Base-by-base conservation (phyloP, 768 basidiomycete genomes). In the Boletus tylopilopsis region DNA sequence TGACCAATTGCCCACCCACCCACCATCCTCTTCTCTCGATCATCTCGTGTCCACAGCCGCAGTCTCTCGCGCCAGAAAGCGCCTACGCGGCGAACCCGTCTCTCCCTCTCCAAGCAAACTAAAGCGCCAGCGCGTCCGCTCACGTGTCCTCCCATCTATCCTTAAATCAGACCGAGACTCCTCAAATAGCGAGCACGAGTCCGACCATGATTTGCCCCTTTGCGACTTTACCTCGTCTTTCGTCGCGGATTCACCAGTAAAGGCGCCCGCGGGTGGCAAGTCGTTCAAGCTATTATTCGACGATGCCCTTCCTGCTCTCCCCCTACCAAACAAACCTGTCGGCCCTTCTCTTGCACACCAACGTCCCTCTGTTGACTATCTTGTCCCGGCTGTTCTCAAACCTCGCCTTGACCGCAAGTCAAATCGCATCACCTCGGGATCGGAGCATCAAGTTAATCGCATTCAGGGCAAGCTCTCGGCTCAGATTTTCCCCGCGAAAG, bases 81-180 rank as follows among this genome's bases (percentile, higher is more conserved):
- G 89, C 47, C 74, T 91, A 16, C 80, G 89, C 27, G 89, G 89
- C 23, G 89, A 91, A 60, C 83, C 83, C 1, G 87, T 91, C 2
- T 90, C 89, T 0, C 89, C 89, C 4, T 88, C 89, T 16, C 89
- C 89, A 4, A 80, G 76, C 61, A 90, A 89, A 64, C 80, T 80
- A 61, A 90, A 90, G 64, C 78, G 84, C 50, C 76, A 76, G 62
- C 85, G 85, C 35, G 62, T 81, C 44, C 62, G 64, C 32, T 71
- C 77, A 6, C 75, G 76, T 18, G 64, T 66, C 9, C 57, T 58
- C 27, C 64, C 75, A 35, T 64, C 73, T 16, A 71, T 77, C 52
- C 58, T 73, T 35, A 67, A 59, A 37, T 54, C 62, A 33, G 66
- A 56, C 5, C 52, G 45, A 6, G 58, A 66, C 42, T 56, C 58